Conservation (phyloP, 1,139 yeast genomes). For the Scheffersomyces stambukii region DNA sequence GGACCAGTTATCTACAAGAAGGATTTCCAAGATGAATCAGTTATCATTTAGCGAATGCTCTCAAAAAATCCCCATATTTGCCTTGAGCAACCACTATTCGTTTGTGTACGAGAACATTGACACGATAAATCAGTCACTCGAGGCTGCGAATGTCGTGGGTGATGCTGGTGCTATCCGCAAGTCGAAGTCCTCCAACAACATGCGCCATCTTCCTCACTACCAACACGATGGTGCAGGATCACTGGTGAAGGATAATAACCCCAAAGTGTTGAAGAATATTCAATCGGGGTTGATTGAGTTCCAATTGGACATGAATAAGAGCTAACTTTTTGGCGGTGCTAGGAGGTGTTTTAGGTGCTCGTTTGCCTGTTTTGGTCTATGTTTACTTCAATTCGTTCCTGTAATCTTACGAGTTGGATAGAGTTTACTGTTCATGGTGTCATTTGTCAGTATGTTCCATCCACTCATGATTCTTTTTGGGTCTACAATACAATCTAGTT, state of each 20-base stretch:
- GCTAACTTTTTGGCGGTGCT: slow-evolving; percentile 1
- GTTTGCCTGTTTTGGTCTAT: background rate
- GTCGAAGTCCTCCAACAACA: no score
- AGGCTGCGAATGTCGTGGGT: no score
- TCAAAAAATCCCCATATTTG: slow-evolving; percentile 12
- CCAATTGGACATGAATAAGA: slow-evolving; percentile 21
- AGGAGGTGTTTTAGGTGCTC: no score
- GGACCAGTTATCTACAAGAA: no score
- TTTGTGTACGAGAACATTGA: slow-evolving; percentile 17
- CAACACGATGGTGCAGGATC: slow-evolving; percentile 2
- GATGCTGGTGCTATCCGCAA: no score
- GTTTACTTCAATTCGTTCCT: slow-evolving; percentile 1
- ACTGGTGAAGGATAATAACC: slow-evolving; percentile 11
- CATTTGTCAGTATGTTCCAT: slow-evolving; percentile 1
- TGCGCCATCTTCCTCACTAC: slow-evolving; percentile 3
- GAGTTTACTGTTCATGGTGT: background rate
- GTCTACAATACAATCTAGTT: no score
- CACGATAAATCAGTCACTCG: slow-evolving; percentile 6
- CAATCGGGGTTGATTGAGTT: slow-evolving; percentile 37
- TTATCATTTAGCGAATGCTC: no score
- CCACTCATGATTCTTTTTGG: background rate
- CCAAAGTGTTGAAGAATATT: slow-evolving; percentile 24
- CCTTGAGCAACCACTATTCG: slow-evolving; percentile 16
- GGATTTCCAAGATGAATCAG: no score
- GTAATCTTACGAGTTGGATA: background rate